Evolutionary conservation across 2,329 filamentous ascomycete genomes (phyloP).

Genomic region (Beauveria medogensis): DNA sequence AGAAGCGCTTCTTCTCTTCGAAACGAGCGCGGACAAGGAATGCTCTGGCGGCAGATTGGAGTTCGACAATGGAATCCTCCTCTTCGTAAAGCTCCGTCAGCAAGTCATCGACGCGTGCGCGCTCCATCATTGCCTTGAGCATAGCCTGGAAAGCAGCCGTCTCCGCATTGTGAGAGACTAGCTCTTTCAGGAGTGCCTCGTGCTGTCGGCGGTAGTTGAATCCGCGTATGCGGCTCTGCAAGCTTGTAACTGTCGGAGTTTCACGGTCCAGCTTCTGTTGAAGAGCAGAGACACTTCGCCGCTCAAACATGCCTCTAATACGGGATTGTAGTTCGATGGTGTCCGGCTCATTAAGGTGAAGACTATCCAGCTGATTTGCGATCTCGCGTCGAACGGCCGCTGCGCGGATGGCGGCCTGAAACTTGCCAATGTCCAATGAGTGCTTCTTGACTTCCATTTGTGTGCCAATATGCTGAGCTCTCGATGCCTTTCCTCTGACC

Average conservation of each 20-base stretch:
- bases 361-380: slow-evolving; percentile 36
- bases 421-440: slow-evolving; percentile 31
- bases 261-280: slow-evolving; percentile 50
- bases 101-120: slow-evolving; percentile 63
- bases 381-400: slow-evolving; percentile 45
- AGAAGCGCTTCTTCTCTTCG: slow-evolving; percentile 78
- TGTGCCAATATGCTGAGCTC: slow-evolving; percentile 35
- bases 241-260: slow-evolving; percentile 44
- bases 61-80: slow-evolving; percentile 64
- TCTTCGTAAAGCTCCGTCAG: slow-evolving; percentile 74
- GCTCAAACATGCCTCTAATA: slow-evolving; percentile 53
- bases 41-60: slow-evolving; percentile 69
- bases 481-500: slow-evolving; percentile 39
- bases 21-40: slow-evolving; percentile 68
- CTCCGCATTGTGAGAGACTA: slow-evolving; percentile 59
- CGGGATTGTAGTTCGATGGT: slow-evolving; percentile 48
- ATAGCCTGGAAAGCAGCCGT: slow-evolving; percentile 67
- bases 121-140: slow-evolving; percentile 69
- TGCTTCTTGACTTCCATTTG: slow-evolving; percentile 42
- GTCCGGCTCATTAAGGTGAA: slow-evolving; percentile 37
- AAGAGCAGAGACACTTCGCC: slow-evolving; percentile 40
- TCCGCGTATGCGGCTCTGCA: slow-evolving; percentile 64
- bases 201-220: slow-evolving; percentile 54
- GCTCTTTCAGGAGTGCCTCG: slow-evolving; percentile 55
- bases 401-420: slow-evolving; percentile 48